Evolutionary conservation across 768 basidiomycete genomes (phyloP), one percentile per base, ranked within the genome.

Genomic region (Macrocybe gigantea): DNA sequence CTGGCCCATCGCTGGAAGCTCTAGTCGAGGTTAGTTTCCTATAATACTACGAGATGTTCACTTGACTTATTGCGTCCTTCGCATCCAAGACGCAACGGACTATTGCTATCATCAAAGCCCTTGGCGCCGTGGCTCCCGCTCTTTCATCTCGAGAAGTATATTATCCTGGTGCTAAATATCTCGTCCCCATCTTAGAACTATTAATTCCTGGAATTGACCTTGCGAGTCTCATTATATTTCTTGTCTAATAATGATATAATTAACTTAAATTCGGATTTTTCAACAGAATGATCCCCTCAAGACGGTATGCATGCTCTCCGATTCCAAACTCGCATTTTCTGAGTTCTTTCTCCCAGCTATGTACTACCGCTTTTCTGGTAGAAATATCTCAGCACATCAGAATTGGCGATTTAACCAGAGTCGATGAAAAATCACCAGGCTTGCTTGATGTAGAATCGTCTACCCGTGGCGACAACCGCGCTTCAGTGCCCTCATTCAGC

Each of bases 161-260:
- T 65, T 86, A 88, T 53, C 74, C 80, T 5, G 91, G 92, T 10
- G 89, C 87, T 3, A 90, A 90, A 60, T 78, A 89, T 62, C 74
- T 95, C 8, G 70, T 88, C 8, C 81, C 84, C 5, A 82, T 93
- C 38, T 72, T 95, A 52, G 82, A 92, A 47, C 72, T 93, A 13
- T 73, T 91, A 14, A 77, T 93, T 44, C 89, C 91, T 6, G 91
- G 89, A 5, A 90, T 94, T 54, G 92, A 94, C 68, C 71, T 93
- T 52, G 85, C 86, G 62, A 47, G 81, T 66, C 12, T 7, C 38
- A n/a, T 35, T 32, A 35, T 13, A 15, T 31, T 33, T 45, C 15
- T 30, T 11, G 35, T 37, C 1, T 12, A 11, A 40, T 30, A 14
- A 30, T 36, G 31, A 15, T 48, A 56, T 22, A 56, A 44, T 42